Evolutionary conservation across 768 basidiomycete species (phyloP).

Genomic region (Hygrocybe coccinea): DNA sequence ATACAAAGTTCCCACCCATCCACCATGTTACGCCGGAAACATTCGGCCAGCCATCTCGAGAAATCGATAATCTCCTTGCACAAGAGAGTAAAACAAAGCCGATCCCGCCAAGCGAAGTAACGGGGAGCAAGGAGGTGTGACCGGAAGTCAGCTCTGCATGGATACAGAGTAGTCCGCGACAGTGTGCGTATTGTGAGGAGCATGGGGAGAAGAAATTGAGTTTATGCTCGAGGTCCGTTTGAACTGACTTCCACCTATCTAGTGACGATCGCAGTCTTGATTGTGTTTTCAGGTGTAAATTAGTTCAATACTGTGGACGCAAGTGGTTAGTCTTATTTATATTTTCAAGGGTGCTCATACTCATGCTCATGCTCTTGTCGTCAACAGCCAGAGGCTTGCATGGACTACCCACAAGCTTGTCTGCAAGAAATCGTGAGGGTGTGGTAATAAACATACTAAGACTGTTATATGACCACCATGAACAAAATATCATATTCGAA

Average conservation of each 20-base stretch:
- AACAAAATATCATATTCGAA: too few relatives aligned
- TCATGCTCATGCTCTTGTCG: background rate
- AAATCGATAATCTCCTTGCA: background rate
- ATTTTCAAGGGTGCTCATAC: background rate
- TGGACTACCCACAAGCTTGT: background rate
- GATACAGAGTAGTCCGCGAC: background rate
- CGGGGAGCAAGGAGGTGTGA: background rate
- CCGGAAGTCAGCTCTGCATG: background rate
- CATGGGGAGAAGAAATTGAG: background rate
- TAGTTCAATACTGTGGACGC: background rate
- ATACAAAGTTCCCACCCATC: background rate
- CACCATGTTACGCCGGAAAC: background rate
- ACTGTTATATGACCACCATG: too few relatives aligned
- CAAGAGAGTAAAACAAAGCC: background rate
- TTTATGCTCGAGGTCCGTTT: background rate
- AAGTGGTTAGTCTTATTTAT: background rate
- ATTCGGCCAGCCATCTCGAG: background rate
- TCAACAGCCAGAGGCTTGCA: background rate
- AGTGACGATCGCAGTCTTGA: background rate
- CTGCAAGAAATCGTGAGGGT: background rate
- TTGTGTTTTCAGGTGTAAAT: background rate
- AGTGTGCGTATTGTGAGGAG: background rate
- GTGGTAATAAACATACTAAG: too few relatives aligned
- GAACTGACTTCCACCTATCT: background rate
- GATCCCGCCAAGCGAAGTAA: background rate